Base-by-base conservation (phyloP, 2,329 filamentous ascomycete genomes). In the Dactylonectria estremocensis region DNA sequence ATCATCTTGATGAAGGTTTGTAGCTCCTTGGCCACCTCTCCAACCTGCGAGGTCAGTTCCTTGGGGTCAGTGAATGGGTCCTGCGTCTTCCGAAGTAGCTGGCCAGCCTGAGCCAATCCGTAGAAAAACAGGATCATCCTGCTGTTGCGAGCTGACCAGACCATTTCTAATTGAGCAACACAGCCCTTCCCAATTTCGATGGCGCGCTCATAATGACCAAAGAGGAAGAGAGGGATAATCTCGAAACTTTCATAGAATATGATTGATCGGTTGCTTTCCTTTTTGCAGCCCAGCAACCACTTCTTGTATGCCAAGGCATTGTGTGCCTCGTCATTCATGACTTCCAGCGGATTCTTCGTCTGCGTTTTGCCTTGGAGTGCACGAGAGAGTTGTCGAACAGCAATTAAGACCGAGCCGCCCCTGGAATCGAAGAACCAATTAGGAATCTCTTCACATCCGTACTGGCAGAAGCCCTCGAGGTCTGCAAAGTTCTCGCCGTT, bases 341-440 rank as follows among this genome's bases (percentile, higher is more conserved):
- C 84, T 18, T 86, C 83, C 0, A 83, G 75, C 0, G 90, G 80
- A 10, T 86, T 82, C 11, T 82, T 79, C 3, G 80, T 80, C 11
- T 80, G 80, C 0, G 93, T 95, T 78, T 94, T 95, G 61, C 93
- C 93, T 77, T 94, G 92, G 20, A 95, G 80, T 22, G 93, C 91
- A 55, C 92, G 88, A 57, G 87, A 88, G 24, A 88, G 86, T 77
- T 95, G 93, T 56, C 91, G 84, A 3, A 91, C 84, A 3, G 88
- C 86, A 67, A 92, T 88, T 7, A 95, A 82, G 58, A 94, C 83
- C 0, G 90, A 89, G 2, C 93, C 93, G 16, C 93, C 93, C 65
- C 92, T 86, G 1, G 91, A 87, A 73, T 95, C 93, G 50, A 86
- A 83, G 53, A 90, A 84, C 93, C 93, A 95, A 56, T 91, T 89